A percentile compares a stretch with the other conserved stretches of the same genome.
Conservation (phyloP, 2,329 filamentous ascomycete species). For the Verticillium alfalfae region DNA sequence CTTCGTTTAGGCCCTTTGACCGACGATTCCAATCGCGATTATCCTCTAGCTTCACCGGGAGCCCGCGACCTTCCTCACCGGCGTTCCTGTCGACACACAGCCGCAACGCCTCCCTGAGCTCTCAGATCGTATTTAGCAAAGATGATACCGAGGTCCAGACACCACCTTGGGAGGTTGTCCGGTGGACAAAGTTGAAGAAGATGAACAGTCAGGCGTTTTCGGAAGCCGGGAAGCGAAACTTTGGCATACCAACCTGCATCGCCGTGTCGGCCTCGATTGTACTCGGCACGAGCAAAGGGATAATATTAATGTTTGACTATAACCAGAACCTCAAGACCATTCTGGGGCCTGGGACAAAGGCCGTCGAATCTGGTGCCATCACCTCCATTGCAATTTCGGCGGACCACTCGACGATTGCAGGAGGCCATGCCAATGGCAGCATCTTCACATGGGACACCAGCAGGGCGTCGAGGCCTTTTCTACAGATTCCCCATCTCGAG, state of each 20-base stretch:
- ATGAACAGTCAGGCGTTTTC: conserved; percentile 87
- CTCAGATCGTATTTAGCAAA: conserved; percentile 57
- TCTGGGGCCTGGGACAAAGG: conserved; percentile 89
- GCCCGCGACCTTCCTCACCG: conserved; percentile 69
- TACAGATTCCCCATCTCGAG: conserved; percentile 76
- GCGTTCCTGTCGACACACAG: conserved; percentile 73
- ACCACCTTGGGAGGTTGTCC: conserved; percentile 91
- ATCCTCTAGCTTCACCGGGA: conserved; percentile 48
- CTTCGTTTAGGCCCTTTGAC: conserved; percentile 89
- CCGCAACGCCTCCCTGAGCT: conserved; percentile 72
- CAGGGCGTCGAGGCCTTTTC: conserved; percentile 77
- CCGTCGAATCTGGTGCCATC: conserved; percentile 83
- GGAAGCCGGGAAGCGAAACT: conserved; percentile 85
- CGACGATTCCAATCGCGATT: conserved; percentile 88
- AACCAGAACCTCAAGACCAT: conserved; percentile 92
- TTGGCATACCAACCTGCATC: conserved; percentile 86
- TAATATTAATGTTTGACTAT: conserved; percentile 95
- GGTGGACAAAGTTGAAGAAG: conserved; percentile 91
- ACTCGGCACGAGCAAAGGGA: conserved; percentile 87
- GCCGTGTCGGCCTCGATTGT: conserved; percentile 84
- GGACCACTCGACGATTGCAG: conserved; percentile 87
- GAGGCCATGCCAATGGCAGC: conserved; percentile 80
- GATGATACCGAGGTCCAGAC: conserved; percentile 65
- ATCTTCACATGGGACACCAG: conserved; percentile 97
- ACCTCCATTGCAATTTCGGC: conserved; percentile 87